Evolutionary conservation across 495 filamentous ascomycete genomes (phyloP), one percentile per base, ranked within the genome.

Genomic region (Penicillium lividum): DNA sequence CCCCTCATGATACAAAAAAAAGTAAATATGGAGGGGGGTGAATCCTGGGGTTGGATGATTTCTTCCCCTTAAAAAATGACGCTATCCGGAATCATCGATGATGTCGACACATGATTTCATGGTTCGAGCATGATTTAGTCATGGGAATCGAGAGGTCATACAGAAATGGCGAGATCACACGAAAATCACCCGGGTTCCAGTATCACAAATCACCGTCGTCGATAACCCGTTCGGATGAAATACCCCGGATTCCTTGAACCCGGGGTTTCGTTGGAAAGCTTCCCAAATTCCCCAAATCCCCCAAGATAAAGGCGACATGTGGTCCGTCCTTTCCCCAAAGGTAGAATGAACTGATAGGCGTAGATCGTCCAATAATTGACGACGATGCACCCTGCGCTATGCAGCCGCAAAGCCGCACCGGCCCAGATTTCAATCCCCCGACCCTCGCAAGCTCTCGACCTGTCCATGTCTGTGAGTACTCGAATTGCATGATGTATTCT

Each of bases 31-130:
- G 22, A 15, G 27, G 22, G 15, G 27, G 22, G 8, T 49, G 27
- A 49, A 49, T 49, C 28, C 46, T 49, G 46, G 46, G 46, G 46
- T 49, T 49, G 46, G 46, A 16, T 49, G 28, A 16, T 49, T 29
- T n/a, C 25, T 29, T 18, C 33, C 33, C n/a, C 11, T 42, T 22
- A 22, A 22, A 22, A 11, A 30, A 27, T 53, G 51, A 53, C 51
- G 51, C 34, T 53, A 16, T 18, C 8, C 22, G 36, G 54, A 54
- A 63, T 69, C 67, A 69, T 69, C 64, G 64, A 69, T 69, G 67
- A 69, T 67, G 63, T 68, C 63, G 60, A 62, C 63, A 53, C 55
- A 62, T 63, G 63, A 63, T 65, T 33, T 22, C 50, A 60, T 50
- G 49, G 46, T 58, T 57, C 43, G 60, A 53, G 63, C 60, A 68